These are phyloP conservation scores for Carex myosuroides DNA, from an alignment of 176 grass and related monocot species.

Conservation along the genomic window DNA sequence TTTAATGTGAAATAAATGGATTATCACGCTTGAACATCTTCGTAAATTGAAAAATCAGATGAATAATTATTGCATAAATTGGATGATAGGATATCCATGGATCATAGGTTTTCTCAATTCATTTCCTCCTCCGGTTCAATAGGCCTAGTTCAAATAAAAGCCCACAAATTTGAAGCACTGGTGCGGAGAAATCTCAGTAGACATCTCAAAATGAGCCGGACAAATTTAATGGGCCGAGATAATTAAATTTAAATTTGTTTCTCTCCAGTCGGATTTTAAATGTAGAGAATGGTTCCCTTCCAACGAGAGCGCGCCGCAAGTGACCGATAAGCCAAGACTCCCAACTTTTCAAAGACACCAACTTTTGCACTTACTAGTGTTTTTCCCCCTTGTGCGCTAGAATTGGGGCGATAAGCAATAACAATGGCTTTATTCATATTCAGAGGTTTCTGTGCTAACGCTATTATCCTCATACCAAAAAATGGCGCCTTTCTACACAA, in stretches of 20 bases:
- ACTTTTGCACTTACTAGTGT: not conserved
- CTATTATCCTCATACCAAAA: not conserved
- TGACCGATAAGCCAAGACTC: not conserved
- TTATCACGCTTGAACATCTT: not conserved
- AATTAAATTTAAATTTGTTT: not conserved
- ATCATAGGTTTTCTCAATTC: not conserved
- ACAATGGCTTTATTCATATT: constrained; percentile 63
- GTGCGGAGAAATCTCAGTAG: not conserved
- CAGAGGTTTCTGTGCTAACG: constrained; percentile 41
- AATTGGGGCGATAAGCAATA: constrained; percentile 6
- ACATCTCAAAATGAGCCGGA: not conserved
- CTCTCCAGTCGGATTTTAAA: not conserved
- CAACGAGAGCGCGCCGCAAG: not conserved
- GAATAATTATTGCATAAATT: not conserved
- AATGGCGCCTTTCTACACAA: constrained; percentile 26
- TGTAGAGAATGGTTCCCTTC: not conserved
- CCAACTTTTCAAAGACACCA: not conserved
- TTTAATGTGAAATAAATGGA: not conserved
- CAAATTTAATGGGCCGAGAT: not conserved
- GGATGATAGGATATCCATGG: not conserved
- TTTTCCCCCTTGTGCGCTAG: not conserved
- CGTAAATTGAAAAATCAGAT: not conserved
- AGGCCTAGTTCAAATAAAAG: not conserved
- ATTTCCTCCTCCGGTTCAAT: not conserved
- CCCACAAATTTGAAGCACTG: not conserved